phyloP scores from a whole-genome alignment of 2,329 filamentous ascomycete species.

The Alternaria arbusti region DNA sequence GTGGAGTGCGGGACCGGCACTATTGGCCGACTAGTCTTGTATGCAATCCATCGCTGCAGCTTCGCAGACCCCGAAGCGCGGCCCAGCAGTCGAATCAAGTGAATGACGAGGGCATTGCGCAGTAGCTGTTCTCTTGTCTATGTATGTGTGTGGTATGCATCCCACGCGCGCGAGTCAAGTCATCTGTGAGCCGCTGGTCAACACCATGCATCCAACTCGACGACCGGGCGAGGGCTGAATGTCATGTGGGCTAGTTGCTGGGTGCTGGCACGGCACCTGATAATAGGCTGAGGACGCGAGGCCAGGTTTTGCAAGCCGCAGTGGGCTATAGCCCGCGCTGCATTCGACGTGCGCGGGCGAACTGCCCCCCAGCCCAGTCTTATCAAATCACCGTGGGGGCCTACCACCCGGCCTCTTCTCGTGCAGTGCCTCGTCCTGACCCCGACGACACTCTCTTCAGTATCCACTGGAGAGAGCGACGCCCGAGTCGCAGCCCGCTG shows the following conservation, averaged over 20 bases:
- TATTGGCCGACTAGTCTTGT: slow-evolving; percentile 16
- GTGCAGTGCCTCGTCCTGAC: slow-evolving; percentile 10
- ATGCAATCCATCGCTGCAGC: neutral
- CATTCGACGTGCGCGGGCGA: slow-evolving; percentile 12
- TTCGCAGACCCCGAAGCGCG: neutral
- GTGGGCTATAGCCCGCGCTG: slow-evolving; percentile 1
- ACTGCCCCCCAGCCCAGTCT: slow-evolving; percentile 8
- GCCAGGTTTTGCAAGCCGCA: slow-evolving; percentile 3
- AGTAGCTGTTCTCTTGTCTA: neutral
- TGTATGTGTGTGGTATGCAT: neutral
- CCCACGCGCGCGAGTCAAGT: slow-evolving; percentile 5
- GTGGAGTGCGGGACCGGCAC: neutral
- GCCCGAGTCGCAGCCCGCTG: neutral
- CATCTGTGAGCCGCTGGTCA: slow-evolving; percentile 4
- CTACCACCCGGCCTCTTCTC: slow-evolving; percentile 13
- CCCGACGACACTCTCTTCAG: slow-evolving; percentile 13
- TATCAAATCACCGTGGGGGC: slow-evolving; percentile 27
- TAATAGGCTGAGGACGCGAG: slow-evolving; percentile 6
- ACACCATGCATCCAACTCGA: neutral
- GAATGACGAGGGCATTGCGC: neutral
- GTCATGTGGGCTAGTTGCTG: slow-evolving; percentile 3
- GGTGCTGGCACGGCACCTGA: slow-evolving; percentile 2
- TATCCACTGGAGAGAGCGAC: slow-evolving; percentile 6
- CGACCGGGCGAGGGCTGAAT: neutral
- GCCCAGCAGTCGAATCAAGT: neutral